phyloP scores from a whole-genome alignment of 2,329 filamentous ascomycete species.

The Rhexocercosporidium sp. region DNA sequence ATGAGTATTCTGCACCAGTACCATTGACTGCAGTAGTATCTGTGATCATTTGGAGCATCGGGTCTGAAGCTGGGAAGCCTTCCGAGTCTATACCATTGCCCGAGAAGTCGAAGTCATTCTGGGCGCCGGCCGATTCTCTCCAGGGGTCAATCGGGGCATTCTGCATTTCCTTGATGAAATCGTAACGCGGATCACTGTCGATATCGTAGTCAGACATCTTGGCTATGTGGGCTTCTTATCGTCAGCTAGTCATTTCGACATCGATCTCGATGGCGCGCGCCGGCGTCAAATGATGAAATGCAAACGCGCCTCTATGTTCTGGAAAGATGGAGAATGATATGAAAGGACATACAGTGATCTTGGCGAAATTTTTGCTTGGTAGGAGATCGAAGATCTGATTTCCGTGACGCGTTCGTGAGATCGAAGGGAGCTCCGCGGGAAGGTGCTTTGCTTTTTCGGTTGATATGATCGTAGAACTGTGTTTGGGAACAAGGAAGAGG shows the following conservation, averaged over 20 bases:
- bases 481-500: neutral
- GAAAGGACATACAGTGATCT: neutral
- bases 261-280: neutral
- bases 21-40: no score
- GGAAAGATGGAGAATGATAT: neutral
- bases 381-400: neutral
- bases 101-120: neutral
- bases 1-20: no score
- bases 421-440: neutral
- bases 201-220: conserved; percentile 4
- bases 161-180: neutral
- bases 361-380: neutral
- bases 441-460: neutral
- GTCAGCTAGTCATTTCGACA: neutral
- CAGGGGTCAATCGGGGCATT: no score
- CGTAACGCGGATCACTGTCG: neutral
- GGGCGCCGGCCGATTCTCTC: neutral
- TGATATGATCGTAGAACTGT: neutral
- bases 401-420: neutral
- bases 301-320: no score
- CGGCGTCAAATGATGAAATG: no score
- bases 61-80: no score
- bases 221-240: neutral
- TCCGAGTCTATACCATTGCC: no score
- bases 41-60: no score